Evolutionary conservation across 768 basidiomycete species (phyloP).

Genomic region (Lanmaoa pseudosensibilis): DNA sequence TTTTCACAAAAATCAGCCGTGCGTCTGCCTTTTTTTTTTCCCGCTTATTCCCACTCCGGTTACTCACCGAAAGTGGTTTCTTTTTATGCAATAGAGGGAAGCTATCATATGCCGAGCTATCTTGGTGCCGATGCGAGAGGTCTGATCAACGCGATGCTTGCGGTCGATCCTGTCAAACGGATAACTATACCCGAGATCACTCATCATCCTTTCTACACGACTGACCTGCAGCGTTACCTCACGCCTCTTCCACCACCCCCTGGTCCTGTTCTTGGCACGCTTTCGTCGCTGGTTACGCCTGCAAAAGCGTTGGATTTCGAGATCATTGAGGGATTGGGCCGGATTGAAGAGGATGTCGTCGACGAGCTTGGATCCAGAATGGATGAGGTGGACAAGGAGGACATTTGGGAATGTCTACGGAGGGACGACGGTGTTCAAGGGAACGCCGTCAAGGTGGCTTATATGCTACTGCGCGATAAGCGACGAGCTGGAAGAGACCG

Average conservation of each 20-base stretch:
- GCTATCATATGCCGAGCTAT: conserved; percentile 80
- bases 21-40: conserved; percentile 30
- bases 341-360: conserved; percentile 90
- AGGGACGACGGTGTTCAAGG: conserved; percentile 82
- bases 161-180: conserved; percentile 91
- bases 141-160: conserved; percentile 87
- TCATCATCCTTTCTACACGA: conserved; percentile 86
- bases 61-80: neutral
- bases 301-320: conserved; percentile 72
- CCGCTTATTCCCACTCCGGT: too few relatives aligned
- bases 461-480: conserved; percentile 90
- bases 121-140: conserved; percentile 74
- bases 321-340: conserved; percentile 87
- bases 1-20: conserved; percentile 96
- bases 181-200: conserved; percentile 93
- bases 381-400: conserved; percentile 73
- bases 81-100: conserved; percentile 66
- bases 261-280: conserved; percentile 72
- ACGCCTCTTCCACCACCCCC: conserved; percentile 75
- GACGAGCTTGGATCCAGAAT: conserved; percentile 76
- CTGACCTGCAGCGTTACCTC: conserved; percentile 84
- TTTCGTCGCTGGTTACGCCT: conserved; percentile 70
- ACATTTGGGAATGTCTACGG: conserved; percentile 84
- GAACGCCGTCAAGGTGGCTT: conserved; percentile 95
- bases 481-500: conserved; percentile 78